Conservation (phyloP, 169 alveolate species). For the Plasmodium vinckei region DNA sequence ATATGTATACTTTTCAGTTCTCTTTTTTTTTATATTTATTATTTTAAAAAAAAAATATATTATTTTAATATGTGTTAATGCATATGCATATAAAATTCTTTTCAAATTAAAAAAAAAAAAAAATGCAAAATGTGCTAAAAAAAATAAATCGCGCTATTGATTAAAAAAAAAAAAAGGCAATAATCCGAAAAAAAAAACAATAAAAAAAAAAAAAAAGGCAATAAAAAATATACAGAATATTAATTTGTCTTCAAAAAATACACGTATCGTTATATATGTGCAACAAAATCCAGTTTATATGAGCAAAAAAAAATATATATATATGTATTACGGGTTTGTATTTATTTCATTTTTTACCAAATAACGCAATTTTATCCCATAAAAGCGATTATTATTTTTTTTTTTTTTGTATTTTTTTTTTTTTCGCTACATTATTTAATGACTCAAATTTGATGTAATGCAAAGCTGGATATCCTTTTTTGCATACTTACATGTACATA, state of each 20-base stretch:
- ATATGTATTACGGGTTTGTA: background rate
- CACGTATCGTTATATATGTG: slow-evolving; percentile 3
- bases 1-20: background rate
- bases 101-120: background rate
- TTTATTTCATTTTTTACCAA: background rate
- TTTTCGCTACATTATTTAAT: background rate
- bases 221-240: background rate
- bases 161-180: slow-evolving; percentile 1
- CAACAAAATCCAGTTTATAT: background rate
- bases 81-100: background rate
- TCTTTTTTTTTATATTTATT: background rate
- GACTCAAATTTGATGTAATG: slow-evolving; percentile 4
- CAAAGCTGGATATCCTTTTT: background rate
- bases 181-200: background rate
- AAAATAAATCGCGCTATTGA: background rate
- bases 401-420: too few species aligned
- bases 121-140: background rate
- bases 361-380: slow-evolving; percentile 1
- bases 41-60: background rate
- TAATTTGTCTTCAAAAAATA: background rate
- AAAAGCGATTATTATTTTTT: background rate
- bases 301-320: slow-evolving; percentile 1
- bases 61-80: too few species aligned
- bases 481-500: background rate
- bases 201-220: background rate